These are phyloP conservation scores for Wickerhamiella pararugosa DNA, from an alignment of 1,139 yeast species.

Conservation along the genomic window DNA sequence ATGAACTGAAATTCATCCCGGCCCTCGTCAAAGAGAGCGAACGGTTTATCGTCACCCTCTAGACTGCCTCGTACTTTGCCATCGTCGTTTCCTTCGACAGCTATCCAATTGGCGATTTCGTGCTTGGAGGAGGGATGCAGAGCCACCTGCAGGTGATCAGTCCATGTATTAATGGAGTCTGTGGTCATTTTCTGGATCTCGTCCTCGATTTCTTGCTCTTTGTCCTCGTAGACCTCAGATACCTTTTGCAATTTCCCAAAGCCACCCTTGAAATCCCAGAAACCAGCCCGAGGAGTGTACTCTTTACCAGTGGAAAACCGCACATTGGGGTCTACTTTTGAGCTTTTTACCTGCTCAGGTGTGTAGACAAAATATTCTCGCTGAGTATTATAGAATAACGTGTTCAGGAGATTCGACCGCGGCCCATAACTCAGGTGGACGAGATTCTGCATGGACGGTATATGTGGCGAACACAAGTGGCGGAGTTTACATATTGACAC, in stretches of 20 bases:
- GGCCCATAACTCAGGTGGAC: conserved; percentile 60
- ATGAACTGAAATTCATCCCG: conserved; percentile 31
- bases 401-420: conserved; percentile 50
- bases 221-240: conserved; percentile 13
- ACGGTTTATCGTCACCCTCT: conserved; percentile 20
- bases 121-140: conserved; percentile 48
- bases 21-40: conserved; percentile 35
- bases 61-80: conserved; percentile 30
- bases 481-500: neutral
- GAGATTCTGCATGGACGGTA: conserved; percentile 47
- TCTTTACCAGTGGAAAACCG: conserved; percentile 36
- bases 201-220: conserved; percentile 12
- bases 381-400: conserved; percentile 73
- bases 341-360: conserved; percentile 22
- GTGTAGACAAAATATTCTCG: conserved; percentile 48
- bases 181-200: conserved; percentile 7
- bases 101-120: conserved; percentile 42
- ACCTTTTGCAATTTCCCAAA: conserved; percentile 17
- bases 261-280: conserved; percentile 50
- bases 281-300: conserved; percentile 60
- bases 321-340: conserved; percentile 32
- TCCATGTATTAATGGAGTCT: conserved; percentile 34
- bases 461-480: neutral
- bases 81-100: conserved; percentile 28
- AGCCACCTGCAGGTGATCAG: conserved; percentile 60